phyloP scores from a whole-genome alignment of 2,329 filamentous ascomycete genomes.

The Sporothrix variecibatus region DNA sequence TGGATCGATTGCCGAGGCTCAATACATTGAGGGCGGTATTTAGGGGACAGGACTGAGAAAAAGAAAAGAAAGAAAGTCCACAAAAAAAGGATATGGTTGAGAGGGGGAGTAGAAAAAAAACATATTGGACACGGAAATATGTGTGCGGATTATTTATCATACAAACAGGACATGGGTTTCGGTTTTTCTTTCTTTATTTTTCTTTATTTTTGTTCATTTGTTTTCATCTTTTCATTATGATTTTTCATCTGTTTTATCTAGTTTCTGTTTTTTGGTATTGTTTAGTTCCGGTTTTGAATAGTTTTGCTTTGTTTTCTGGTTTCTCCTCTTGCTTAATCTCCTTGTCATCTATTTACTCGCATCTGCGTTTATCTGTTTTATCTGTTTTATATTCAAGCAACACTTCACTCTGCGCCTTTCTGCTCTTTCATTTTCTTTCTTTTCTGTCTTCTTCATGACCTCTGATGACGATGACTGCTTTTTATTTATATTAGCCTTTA shows the following conservation, averaged over 20 bases:
- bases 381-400: background rate
- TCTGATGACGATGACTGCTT: slow-evolving; percentile 19
- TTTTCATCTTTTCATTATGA: background rate
- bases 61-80: background rate
- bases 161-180: background rate
- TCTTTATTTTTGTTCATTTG: background rate
- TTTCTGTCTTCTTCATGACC: slow-evolving; percentile 18
- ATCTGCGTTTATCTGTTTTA: background rate
- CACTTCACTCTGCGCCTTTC: background rate
- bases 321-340: background rate
- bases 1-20: slow-evolving; percentile 22
- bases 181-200: background rate
- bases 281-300: background rate
- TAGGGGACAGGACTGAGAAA: background rate
- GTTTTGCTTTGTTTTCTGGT: background rate
- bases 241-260: slow-evolving; percentile 8
- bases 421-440: slow-evolving; percentile 17
- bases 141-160: slow-evolving; percentile 2
- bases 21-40: slow-evolving; percentile 20
- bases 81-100: background rate
- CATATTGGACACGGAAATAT: background rate
- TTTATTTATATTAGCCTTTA: background rate
- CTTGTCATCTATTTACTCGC: background rate
- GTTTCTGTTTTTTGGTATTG: background rate
- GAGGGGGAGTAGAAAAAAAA: background rate